These are phyloP conservation scores for Oryza meridionalis DNA, from an alignment of 176 grass and related monocot genomes.

Conservation along the genomic window DNA sequence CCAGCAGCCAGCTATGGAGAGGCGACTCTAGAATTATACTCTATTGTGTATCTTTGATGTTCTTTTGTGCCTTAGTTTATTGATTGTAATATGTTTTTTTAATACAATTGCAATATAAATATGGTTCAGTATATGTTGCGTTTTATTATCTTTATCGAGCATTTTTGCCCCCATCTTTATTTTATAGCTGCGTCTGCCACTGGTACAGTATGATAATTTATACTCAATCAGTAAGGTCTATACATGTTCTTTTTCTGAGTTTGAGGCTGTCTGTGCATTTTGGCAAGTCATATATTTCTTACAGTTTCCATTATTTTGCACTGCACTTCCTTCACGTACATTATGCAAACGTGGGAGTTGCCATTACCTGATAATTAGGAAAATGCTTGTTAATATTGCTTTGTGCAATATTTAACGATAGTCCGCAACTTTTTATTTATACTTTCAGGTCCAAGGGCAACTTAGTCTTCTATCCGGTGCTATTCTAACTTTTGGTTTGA, in stretches of 20 bases:
- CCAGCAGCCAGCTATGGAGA: too few species aligned
- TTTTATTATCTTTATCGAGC: too few species aligned
- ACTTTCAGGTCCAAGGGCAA: slow-evolving; percentile 93
- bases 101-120: too few species aligned
- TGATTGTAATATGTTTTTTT: too few species aligned
- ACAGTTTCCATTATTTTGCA: slow-evolving; percentile 11
- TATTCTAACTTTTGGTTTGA: slow-evolving; percentile 89
- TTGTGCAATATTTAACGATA: slow-evolving; percentile 27
- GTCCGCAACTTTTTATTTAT: slow-evolving; percentile 33
- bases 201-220: background rate
- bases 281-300: slow-evolving; percentile 21
- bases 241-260: background rate
- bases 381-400: slow-evolving; percentile 2
- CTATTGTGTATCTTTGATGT: too few species aligned
- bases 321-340: background rate
- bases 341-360: background rate
- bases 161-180: too few species aligned
- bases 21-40: too few species aligned
- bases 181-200: too few species aligned
- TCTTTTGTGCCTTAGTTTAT: too few species aligned
- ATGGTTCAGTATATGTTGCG: too few species aligned
- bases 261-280: background rate
- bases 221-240: slow-evolving; percentile 6
- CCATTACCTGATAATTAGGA: slow-evolving; percentile 33
- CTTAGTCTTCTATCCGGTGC: slow-evolving; percentile 86